Evolutionary conservation across 345 rosid species (phyloP).

Genomic region (Aquilaria sinensis): DNA sequence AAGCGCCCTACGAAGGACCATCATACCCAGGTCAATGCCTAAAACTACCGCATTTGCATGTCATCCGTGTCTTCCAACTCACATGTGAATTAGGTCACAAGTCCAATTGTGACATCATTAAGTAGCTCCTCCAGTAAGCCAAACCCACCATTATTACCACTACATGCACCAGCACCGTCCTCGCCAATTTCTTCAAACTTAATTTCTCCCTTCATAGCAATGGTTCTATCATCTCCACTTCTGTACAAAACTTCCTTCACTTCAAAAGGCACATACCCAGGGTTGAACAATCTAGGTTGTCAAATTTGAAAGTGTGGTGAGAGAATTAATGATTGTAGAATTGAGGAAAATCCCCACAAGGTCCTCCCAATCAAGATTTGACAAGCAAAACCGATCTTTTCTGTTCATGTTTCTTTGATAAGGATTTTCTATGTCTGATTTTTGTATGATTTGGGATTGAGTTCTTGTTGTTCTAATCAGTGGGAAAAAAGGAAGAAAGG

Average conservation of each 20-base stretch:
- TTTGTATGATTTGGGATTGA: too few species aligned
- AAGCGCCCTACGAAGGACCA: conserved; percentile 69
- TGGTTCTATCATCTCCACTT: conserved; percentile 49
- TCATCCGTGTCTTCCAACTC: conserved; percentile 74
- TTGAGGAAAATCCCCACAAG: too few species aligned
- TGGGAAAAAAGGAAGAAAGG: too few species aligned
- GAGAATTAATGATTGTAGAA: too few species aligned
- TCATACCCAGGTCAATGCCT: conserved; percentile 79
- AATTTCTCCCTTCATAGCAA: conserved; percentile 63
- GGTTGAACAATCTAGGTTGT: too few species aligned
- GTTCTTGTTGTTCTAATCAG: too few species aligned
- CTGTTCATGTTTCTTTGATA: too few species aligned
- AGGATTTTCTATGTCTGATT: too few species aligned
- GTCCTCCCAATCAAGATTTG: too few species aligned
- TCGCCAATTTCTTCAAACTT: conserved; percentile 74
- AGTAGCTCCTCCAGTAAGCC: conserved; percentile 81
- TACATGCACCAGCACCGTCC: conserved; percentile 81
- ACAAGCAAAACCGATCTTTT: too few species aligned
- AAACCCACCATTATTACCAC: conserved; percentile 69
- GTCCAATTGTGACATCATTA: conserved; percentile 79
- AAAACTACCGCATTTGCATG: conserved; percentile 79
- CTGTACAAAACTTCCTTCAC: background rate
- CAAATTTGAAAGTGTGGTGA: too few species aligned
- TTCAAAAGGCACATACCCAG: too few species aligned
- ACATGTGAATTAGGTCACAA: conserved; percentile 74